Evolutionary conservation across 2,329 filamentous ascomycete genomes (phyloP).

Genomic region (Exophiala spinifera): DNA sequence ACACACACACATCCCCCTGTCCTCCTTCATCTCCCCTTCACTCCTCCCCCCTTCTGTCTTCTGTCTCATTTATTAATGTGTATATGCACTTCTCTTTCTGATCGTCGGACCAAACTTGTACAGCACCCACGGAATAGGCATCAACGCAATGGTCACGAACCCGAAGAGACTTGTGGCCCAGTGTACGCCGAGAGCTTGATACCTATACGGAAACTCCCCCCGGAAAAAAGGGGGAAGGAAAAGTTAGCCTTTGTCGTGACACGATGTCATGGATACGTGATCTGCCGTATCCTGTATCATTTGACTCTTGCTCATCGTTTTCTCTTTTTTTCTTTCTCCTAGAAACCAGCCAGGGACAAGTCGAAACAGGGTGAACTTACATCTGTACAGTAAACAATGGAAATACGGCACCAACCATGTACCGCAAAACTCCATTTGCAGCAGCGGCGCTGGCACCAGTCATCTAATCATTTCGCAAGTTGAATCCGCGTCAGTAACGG

Average conservation of each 20-base stretch:
- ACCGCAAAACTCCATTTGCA: conserved; percentile 36
- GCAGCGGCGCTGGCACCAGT: conserved; percentile 33
- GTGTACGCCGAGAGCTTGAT: conserved; percentile 33
- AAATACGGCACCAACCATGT: conserved; percentile 35
- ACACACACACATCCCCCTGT: too few relatives aligned
- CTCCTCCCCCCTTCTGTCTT: not conserved
- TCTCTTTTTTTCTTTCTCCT: too few relatives aligned
- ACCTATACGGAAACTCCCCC: conserved; percentile 16
- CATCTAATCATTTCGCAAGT: not conserved
- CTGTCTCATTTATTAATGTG: too few relatives aligned
- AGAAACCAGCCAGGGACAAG: too few relatives aligned
- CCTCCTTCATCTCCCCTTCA: not conserved
- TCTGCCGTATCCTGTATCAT: too few relatives aligned
- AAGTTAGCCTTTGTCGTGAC: not conserved
- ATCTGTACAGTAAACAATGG: conserved; percentile 37
- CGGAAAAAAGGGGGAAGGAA: not conserved
- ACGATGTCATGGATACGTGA: too few relatives aligned
- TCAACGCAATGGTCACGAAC: conserved; percentile 33
- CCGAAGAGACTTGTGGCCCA: conserved; percentile 37
- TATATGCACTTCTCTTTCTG: conserved; percentile 38
- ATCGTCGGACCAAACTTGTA: conserved; percentile 41
- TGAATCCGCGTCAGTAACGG: not conserved
- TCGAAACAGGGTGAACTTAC: conserved; percentile 21
- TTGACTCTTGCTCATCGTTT: too few relatives aligned
- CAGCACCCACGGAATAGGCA: conserved; percentile 45